Evolutionary conservation across 2,329 filamentous ascomycete genomes (phyloP), one percentile per base, ranked within the genome.

Genomic region (Chaetomium sp.): DNA sequence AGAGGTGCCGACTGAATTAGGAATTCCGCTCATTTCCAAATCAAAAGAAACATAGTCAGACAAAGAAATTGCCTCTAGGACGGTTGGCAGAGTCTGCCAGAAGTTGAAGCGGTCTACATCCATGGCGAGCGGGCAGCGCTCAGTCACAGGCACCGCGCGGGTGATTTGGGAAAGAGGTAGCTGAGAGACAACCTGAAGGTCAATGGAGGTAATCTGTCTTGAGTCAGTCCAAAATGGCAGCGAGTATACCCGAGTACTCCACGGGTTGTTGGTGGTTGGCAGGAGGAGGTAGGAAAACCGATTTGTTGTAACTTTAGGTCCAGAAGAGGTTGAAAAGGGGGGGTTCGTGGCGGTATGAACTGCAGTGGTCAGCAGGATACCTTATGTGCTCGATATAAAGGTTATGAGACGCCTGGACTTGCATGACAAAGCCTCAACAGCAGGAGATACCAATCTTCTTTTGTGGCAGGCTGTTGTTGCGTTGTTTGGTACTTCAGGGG

Each of bases 1-100:
- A 25, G 65, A 60, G 2, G 61, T 47, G 9, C 63, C 25, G 25
- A 23, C n/a, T 21, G 25, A 33, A 4, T 51, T 54, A 8, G 35
- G 35, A 38, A 78, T 74, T 5, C 78, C 78, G 1, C 72, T 74
- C 76, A 79, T 79, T 69, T 79, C 77, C 45, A 79, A 56, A 57
- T 79, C 77, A 4, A 80, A 68, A 7, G 75, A 68, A 0, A 78
- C 71, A 62, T 74, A 78, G 0, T 72, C 66, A 0, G 76, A 73
- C 10, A 68, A 63, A 7, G 72, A 65, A 7, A 78, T 74, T 1
- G 70, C 67, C 0, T 71, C 35, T 1, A 79, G 61, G 4, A 79
- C 69, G 1, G 6, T 19, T 0, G 75, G 74, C 8, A 80, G 68
- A 7, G 65, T 27, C 3, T 35, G 19, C 71, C 72, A 76, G 63